These are phyloP conservation scores for Pharus latifolius DNA, from an alignment of 176 grass and related monocot genomes.

Conservation along the genomic window DNA sequence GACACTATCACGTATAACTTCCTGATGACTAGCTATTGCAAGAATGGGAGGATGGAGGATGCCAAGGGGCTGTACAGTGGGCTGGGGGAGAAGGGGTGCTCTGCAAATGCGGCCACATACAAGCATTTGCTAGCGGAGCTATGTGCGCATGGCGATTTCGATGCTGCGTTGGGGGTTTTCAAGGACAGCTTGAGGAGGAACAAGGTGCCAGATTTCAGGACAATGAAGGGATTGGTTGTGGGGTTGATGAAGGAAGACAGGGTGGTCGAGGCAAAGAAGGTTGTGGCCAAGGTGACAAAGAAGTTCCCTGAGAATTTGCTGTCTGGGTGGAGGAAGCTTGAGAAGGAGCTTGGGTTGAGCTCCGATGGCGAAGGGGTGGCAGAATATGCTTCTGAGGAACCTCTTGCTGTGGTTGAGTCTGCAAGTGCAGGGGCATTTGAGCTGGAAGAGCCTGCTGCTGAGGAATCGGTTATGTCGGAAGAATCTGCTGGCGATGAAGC, in stretches of 20 bases:
- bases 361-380: background rate
- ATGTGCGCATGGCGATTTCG: conserved; percentile 45
- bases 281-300: conserved; percentile 22
- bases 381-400: conserved; percentile 8
- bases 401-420: background rate
- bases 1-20: conserved; percentile 62
- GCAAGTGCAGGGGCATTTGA: background rate
- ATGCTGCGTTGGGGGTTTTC: conserved; percentile 31
- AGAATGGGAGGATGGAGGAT: conserved; percentile 30
- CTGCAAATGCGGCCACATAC: conserved; percentile 30
- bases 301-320: conserved; percentile 23
- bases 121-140: conserved; percentile 32
- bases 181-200: conserved; percentile 34
- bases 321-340: conserved; percentile 51
- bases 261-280: conserved; percentile 30
- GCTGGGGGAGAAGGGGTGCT: conserved; percentile 39
- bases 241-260: conserved; percentile 42
- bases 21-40: conserved; percentile 56
- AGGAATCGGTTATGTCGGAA: background rate
- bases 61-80: conserved; percentile 38
- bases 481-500: conserved; percentile 19
- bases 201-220: conserved; percentile 38
- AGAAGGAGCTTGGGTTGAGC: conserved; percentile 43
- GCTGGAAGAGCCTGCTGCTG: background rate
- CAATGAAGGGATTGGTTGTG: conserved; percentile 41